phyloP scores from a whole-genome alignment of 305 asterid species.

The Fraxinus sp. region DNA sequence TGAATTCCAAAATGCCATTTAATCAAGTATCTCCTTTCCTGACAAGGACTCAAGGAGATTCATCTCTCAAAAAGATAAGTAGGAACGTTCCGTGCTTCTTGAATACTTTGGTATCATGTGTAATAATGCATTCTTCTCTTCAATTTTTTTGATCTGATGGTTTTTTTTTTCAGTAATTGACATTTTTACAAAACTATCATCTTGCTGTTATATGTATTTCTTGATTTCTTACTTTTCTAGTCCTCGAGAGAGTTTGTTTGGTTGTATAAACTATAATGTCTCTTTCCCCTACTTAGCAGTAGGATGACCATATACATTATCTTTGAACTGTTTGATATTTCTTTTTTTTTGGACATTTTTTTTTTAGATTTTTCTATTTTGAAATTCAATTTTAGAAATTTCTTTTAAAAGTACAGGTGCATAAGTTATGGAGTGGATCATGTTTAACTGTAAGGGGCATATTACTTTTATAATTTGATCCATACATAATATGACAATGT shows the following conservation, averaged over 20 bases:
- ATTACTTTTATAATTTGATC: neutral
- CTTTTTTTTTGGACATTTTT: neutral
- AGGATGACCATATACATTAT: neutral
- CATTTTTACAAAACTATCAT: neutral
- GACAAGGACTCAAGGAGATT: neutral
- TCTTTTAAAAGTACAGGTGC: neutral
- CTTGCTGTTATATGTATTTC: neutral
- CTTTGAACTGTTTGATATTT: neutral
- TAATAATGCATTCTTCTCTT: neutral
- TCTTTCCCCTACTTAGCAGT: neutral
- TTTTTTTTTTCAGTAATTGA: neutral
- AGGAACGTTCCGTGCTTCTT: neutral
- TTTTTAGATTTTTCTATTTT: neutral
- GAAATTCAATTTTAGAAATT: neutral
- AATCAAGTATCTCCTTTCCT: neutral
- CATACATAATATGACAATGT: constrained; percentile 17
- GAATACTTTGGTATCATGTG: neutral
- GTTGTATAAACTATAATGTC: neutral
- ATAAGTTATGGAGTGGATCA: neutral
- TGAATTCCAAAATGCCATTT: neutral
- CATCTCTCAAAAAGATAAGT: neutral
- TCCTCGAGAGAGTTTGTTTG: neutral
- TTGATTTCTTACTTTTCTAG: neutral
- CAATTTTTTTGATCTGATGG: neutral
- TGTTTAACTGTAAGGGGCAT: neutral